Evolutionary conservation across 2,329 filamentous ascomycete species (phyloP).

Genomic region (Colletotrichum aenigma): DNA sequence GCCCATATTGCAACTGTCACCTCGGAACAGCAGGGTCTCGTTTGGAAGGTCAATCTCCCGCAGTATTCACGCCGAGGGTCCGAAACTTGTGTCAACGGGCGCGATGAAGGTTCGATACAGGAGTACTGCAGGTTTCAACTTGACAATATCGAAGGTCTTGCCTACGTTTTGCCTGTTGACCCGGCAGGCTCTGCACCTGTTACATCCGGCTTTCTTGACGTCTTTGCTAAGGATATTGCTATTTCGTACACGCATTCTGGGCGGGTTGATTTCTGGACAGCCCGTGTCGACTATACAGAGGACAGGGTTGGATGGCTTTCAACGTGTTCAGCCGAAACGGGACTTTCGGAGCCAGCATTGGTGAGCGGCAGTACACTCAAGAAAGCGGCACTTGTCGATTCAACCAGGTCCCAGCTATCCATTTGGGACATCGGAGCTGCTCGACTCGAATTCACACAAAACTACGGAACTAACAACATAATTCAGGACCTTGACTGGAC

Average conservation of each 20-base stretch:
- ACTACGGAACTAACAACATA: conserved; percentile 73
- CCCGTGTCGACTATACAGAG: conserved; percentile 67
- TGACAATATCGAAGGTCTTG: conserved; percentile 60
- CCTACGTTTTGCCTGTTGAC: conserved; percentile 80
- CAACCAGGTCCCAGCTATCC: conserved; percentile 73
- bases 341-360: conserved; percentile 72
- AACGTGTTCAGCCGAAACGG: conserved; percentile 82
- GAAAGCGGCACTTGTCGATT: conserved; percentile 84
- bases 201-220: conserved; percentile 80
- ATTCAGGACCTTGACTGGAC: conserved; percentile 94
- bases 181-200: conserved; percentile 77
- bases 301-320: conserved; percentile 77
- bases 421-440: conserved; percentile 90
- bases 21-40: conserved; percentile 77
- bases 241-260: conserved; percentile 82
- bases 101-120: conserved; percentile 47
- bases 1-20: conserved; percentile 83
- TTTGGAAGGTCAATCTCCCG: conserved; percentile 78
- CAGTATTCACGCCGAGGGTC: conserved; percentile 35
- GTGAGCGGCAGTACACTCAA: conserved; percentile 86
- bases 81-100: conserved; percentile 32
- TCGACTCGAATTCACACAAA: conserved; percentile 80
- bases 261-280: conserved; percentile 83
- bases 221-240: conserved; percentile 84
- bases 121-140: conserved; percentile 78